These are phyloP conservation scores for Phytophthora fragariaefolia DNA, from an alignment of 352 stramenopile genomes.

Conservation along the genomic window DNA sequence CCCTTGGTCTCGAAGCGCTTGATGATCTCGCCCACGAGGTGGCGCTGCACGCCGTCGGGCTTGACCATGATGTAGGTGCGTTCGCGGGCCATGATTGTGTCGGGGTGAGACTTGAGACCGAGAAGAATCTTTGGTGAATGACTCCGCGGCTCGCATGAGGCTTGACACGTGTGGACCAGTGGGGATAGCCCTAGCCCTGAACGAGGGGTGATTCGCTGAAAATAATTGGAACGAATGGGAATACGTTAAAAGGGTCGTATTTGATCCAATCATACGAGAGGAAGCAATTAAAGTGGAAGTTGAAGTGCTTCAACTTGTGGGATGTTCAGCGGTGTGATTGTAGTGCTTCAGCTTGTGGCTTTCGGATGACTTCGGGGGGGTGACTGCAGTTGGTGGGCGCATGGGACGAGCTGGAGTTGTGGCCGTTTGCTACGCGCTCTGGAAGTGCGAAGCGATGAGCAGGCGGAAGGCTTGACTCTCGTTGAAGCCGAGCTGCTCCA, in stretches of 20 bases:
- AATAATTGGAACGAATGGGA: slow-evolving; percentile 15
- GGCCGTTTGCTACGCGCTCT: slow-evolving; percentile 10
- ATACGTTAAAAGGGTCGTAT: not conserved
- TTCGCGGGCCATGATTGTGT: slow-evolving; percentile 88
- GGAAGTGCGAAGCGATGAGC: slow-evolving; percentile 52
- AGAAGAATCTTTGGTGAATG: slow-evolving; percentile 40
- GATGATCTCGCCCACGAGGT: slow-evolving; percentile 95
- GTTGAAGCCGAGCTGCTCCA: slow-evolving; percentile 48
- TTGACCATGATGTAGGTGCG: slow-evolving; percentile 96
- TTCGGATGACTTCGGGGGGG: not conserved
- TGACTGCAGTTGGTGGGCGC: not conserved
- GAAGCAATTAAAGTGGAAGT: not conserved
- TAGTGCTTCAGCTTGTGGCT: not conserved
- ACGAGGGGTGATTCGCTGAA: no score
- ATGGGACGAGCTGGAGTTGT: not conserved
- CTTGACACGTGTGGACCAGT: slow-evolving; percentile 25
- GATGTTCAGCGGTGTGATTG: no score
- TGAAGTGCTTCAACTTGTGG: slow-evolving; percentile 14
- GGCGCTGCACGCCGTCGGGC: slow-evolving; percentile 94
- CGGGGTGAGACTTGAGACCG: slow-evolving; percentile 21
- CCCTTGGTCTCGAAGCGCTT: slow-evolving; percentile 96
- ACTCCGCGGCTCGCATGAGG: not conserved
- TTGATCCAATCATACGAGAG: slow-evolving; percentile 3
- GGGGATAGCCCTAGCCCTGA: no score
- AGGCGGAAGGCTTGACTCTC: slow-evolving; percentile 70